Evolutionary conservation across 2,329 filamentous ascomycete genomes (phyloP), one percentile per base, ranked within the genome.

Genomic region (Colletotrichum lentis): DNA sequence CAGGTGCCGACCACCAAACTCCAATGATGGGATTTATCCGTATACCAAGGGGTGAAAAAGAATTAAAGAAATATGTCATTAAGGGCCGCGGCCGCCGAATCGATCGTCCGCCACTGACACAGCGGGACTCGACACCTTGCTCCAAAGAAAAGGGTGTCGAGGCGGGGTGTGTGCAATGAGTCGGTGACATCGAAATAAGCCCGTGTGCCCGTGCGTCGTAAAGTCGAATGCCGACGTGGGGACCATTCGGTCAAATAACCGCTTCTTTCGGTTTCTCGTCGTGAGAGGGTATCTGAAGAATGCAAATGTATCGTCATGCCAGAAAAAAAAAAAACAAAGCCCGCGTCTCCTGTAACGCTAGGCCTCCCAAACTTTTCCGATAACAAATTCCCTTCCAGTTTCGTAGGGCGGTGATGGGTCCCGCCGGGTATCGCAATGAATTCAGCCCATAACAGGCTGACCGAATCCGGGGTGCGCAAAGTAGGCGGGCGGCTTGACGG

Each of bases 381-480:
- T 70, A 59, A 46, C 60, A 64, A 69, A 49, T 39, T 55, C 61
- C 31, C 69, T 69, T 57, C 52, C 43, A 60, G n/a, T 65, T 50
- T 57, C 35, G n/a, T 41, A n/a, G 61, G 39, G 43, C 44, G 60
- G 39, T n/a, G 14, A 27, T 52, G 18, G 27, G n/a, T 14, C 39
- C 37, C 27, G 41, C 52, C 24, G 24, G 27, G 35, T 14, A 24
- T 56, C 37, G 31, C 49, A 7, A 24, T n/a, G 22, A n/a, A 31
- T 59, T 80, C 74, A 86, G 61, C 86, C 85, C 75, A 87, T 82
- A 18, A 88, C 86, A 16, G 86, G 78, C 73, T 88, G 86, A 35
- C 83, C 81, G 64, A 86, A 88, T 49, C 76, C 77, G 61, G 84
- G 82, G 24, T 80, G 73, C 56, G 79, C 76, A 68, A 87, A 85